These are phyloP conservation scores for Claviceps lovelessii DNA, from an alignment of 2,329 filamentous ascomycete genomes.

Conservation along the genomic window DNA sequence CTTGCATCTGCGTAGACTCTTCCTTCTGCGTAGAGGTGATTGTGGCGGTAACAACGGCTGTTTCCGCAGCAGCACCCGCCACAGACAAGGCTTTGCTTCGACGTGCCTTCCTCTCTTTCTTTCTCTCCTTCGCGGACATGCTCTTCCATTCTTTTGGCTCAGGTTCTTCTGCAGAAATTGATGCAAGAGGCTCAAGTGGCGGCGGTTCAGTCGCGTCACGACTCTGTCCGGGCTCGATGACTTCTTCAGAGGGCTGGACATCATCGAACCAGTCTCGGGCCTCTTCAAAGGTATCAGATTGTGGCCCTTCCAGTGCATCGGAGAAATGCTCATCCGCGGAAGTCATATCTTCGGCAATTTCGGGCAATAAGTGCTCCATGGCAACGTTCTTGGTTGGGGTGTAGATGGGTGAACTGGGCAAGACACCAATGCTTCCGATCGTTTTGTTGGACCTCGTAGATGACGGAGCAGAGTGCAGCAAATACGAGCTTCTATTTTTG, in stretches of 20 bases:
- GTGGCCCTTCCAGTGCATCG: slow-evolving; percentile 17
- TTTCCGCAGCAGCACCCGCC: slow-evolving; percentile 1
- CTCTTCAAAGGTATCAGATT: slow-evolving; percentile 11
- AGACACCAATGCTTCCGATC: slow-evolving; percentile 10
- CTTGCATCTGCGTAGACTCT: slow-evolving; percentile 4
- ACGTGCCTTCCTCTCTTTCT: slow-evolving; percentile 10
- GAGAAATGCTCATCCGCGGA: slow-evolving; percentile 24
- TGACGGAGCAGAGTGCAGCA: slow-evolving; percentile 25
- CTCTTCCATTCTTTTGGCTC: slow-evolving; percentile 7
- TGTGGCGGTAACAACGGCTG: slow-evolving; percentile 3
- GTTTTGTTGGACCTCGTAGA: slow-evolving; percentile 16
- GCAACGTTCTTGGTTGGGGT: slow-evolving; percentile 12
- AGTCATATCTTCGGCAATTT: slow-evolving; percentile 17
- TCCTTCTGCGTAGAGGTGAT: not conserved
- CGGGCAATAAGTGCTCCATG: slow-evolving; percentile 7
- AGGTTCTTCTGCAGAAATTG: slow-evolving; percentile 4
- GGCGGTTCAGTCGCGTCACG: slow-evolving; percentile 6
- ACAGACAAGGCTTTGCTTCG: slow-evolving; percentile 7
- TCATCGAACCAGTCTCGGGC: slow-evolving; percentile 7
- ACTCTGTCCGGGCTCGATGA: not conserved
- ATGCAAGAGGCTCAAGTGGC: slow-evolving; percentile 1
- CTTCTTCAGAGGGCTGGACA: not conserved
- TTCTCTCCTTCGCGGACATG: slow-evolving; percentile 10
- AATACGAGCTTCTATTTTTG: slow-evolving; percentile 28
- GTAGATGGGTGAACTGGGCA: slow-evolving; percentile 12